Evolutionary conservation across 2,329 filamentous ascomycete genomes (phyloP), one percentile per base, ranked within the genome.

Genomic region (Penicillium nordicum): DNA sequence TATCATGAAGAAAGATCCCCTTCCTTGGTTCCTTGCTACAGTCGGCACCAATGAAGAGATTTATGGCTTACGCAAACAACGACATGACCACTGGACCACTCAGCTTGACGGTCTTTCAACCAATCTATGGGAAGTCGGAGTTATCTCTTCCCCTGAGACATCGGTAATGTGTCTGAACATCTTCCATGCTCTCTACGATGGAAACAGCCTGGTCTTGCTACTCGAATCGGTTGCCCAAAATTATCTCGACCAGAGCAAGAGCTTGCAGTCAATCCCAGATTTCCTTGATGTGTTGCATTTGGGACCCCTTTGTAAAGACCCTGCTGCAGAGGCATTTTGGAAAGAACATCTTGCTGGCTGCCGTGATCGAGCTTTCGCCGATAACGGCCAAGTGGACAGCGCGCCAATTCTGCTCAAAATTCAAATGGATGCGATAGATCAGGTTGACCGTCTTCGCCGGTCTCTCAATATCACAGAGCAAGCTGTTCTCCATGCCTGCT

Each of bases 141-240:
- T 75, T 7, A 55, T 69, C 6, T 64, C 62, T 27, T 67, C 68
- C 10, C 59, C 69, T 5, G 53, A 59, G 1, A 61, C 60, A 14
- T 67, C 65, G 7, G 60, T 79, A 0, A 72, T 96, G 32, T 73
- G 80, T 2, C 66, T 96, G 2, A 82, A 88, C 44, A 86, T 95
- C 0, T 96, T 96, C 73, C 92, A 97, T 69, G 91, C 84, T 0
- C 72, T 96, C 0, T 97, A 97, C 64, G 92, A 97, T 72, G 92
- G 91, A 1, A 88, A 83, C 61, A 93, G 91, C 58, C 81, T 96
- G 38, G 80, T 82, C 1, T 71, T 90, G 25, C 79, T 96, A 38
- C 79, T 96, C 21, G 69, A 82, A 3, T 74, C 80, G 21, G 78
- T 95, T 3, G 73, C 76, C 29, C 65, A 75, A 3, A 74, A 79